Evolutionary conservation across 2,329 filamentous ascomycete species (phyloP).

Genomic region (Pseudonectria foliicola): DNA sequence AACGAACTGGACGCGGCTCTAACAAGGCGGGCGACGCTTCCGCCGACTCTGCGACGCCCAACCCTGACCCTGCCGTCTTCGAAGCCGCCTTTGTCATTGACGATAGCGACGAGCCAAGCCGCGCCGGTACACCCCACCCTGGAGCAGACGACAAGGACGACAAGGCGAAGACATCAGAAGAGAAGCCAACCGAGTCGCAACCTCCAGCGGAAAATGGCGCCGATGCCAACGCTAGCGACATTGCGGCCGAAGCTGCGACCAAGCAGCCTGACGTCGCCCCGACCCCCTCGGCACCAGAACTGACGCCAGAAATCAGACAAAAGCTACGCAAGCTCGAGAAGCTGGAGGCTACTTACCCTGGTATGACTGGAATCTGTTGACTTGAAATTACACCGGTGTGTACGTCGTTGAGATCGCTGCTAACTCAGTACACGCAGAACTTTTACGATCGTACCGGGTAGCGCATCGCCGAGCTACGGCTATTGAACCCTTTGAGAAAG

Average conservation of each 20-base stretch:
- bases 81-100: conserved; percentile 82
- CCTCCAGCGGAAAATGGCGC: conserved; percentile 9
- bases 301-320: conserved; percentile 66
- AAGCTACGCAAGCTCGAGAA: conserved; percentile 85
- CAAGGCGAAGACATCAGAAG: conserved; percentile 12
- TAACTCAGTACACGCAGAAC: conserved; percentile 39
- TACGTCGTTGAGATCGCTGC: neutral
- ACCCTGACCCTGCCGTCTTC: conserved; percentile 81
- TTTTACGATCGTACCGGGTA: conserved; percentile 84
- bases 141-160: conserved; percentile 30
- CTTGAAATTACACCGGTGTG: neutral
- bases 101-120: conserved; percentile 65
- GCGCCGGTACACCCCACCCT: conserved; percentile 51
- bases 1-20: conserved; percentile 25
- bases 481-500: conserved; percentile 90
- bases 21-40: conserved; percentile 33
- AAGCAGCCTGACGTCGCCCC: conserved; percentile 10
- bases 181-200: conserved; percentile 8
- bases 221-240: conserved; percentile 16
- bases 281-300: conserved; percentile 35
- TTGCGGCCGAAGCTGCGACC: conserved; percentile 7
- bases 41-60: conserved; percentile 32
- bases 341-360: conserved; percentile 78
- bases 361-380: too few species aligned
- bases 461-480: conserved; percentile 80